Conservation (phyloP, 371 early-diverging fungal species). For the Apophysomyces trapeziformis region DNA sequence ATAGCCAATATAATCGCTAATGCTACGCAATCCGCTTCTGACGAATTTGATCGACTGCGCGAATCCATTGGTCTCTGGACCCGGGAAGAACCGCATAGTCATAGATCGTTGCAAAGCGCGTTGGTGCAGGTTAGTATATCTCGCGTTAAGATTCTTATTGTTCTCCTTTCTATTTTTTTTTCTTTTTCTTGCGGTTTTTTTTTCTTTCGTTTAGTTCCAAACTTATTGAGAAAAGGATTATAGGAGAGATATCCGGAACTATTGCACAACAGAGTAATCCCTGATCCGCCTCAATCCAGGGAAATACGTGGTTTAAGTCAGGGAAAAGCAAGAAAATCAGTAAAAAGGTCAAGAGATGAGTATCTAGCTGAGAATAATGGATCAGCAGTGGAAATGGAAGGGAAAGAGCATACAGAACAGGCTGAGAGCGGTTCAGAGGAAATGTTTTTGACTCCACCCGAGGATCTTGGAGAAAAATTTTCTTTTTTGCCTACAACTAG, state of each 20-base stretch:
- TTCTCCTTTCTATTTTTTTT: neutral
- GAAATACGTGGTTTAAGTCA: neutral
- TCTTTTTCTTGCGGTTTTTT: too few species aligned
- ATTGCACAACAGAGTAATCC: constrained; percentile 1
- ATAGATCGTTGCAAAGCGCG: neutral
- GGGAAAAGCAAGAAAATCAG: neutral
- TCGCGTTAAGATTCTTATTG: neutral
- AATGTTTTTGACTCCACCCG: neutral
- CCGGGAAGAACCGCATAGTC: neutral
- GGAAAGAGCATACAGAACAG: neutral
- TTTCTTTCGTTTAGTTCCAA: neutral
- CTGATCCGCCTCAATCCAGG: neutral
- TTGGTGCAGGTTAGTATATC: neutral
- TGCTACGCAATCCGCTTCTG: constrained; percentile 16
- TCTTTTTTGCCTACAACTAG: neutral
- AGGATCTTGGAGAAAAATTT: neutral
- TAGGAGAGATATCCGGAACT: constrained; percentile 1
- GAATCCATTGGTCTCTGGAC: constrained; percentile 16
- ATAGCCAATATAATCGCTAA: constrained; percentile 3
- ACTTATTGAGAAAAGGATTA: constrained; percentile 5
- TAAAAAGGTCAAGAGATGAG: too few species aligned
- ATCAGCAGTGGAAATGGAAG: too few species aligned
- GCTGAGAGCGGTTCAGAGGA: neutral
- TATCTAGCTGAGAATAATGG: too few species aligned
- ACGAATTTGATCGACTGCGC: constrained; percentile 20